phyloP scores from a whole-genome alignment of 768 basidiomycete species.

The Daedaleopsis sinensis region DNA sequence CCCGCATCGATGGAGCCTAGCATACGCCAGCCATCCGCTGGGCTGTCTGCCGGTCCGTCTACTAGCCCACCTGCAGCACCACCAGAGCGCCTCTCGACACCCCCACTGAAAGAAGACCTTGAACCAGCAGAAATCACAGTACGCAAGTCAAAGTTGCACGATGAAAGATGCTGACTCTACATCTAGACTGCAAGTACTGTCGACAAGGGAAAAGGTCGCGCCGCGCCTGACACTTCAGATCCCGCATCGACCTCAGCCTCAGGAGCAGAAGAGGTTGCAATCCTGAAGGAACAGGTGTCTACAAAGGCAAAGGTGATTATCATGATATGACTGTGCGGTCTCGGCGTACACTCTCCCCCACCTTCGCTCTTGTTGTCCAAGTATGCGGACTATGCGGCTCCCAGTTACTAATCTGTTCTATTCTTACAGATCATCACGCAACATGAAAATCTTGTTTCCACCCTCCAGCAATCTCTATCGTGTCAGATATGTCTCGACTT shows the following conservation, averaged over 20 bases:
- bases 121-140: background rate
- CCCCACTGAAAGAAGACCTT: background rate
- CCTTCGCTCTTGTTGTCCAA: too few relatives aligned
- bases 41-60: background rate
- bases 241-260: background rate
- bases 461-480: constrained; percentile 64
- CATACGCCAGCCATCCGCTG: constrained; percentile 7
- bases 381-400: too few relatives aligned
- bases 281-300: constrained; percentile 10
- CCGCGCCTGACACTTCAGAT: constrained; percentile 8
- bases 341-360: too few relatives aligned
- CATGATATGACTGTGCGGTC: too few relatives aligned
- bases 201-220: constrained; percentile 21
- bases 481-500: constrained; percentile 83
- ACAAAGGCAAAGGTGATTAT: constrained; percentile 14
- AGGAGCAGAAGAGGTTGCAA: constrained; percentile 3
- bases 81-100: background rate
- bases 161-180: background rate
- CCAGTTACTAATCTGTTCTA: too few relatives aligned
- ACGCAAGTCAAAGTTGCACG: background rate
- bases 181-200: background rate
- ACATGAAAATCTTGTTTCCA: constrained; percentile 55
- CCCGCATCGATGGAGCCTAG: background rate
- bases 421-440: constrained; percentile 35
- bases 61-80: background rate